Conservation (phyloP, 2,329 filamentous ascomycete genomes). For the Leptographium radiaticola region DNA sequence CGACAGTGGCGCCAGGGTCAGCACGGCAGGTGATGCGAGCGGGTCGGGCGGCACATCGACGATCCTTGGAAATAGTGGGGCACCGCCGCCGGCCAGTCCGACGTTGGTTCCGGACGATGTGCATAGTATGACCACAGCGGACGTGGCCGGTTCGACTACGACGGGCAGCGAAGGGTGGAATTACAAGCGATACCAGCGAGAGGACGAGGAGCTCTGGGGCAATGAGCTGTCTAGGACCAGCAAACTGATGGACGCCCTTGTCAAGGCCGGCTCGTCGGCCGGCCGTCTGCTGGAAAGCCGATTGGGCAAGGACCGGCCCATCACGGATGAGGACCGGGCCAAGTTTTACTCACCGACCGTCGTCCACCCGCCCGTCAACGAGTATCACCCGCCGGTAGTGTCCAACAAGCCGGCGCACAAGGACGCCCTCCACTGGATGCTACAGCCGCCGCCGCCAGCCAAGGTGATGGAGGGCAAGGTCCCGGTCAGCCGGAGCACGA, state of each 20-base stretch:
- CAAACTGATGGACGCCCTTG: slow-evolving; percentile 43
- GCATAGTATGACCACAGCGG: slow-evolving; percentile 24
- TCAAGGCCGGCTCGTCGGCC: slow-evolving; percentile 43
- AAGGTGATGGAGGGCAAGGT: slow-evolving; percentile 85
- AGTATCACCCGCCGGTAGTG: slow-evolving; percentile 74
- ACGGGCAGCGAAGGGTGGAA: slow-evolving; percentile 53
- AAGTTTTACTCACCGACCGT: slow-evolving; percentile 43
- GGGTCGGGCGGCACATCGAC: not conserved
- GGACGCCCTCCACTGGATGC: slow-evolving; percentile 76
- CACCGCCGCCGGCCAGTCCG: slow-evolving; percentile 19
- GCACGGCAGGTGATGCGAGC: not conserved
- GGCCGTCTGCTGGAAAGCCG: slow-evolving; percentile 39
- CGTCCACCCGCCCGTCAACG: slow-evolving; percentile 64
- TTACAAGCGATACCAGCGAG: slow-evolving; percentile 64
- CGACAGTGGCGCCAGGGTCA: slow-evolving; percentile 13
- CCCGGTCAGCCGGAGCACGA: slow-evolving; percentile 50
- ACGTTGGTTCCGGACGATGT: slow-evolving; percentile 35
- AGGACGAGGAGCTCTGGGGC: slow-evolving; percentile 82
- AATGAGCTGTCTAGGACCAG: slow-evolving; percentile 38
- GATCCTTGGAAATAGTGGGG: not conserved
- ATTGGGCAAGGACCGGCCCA: slow-evolving; percentile 31
- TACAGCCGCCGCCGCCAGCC: slow-evolving; percentile 80
- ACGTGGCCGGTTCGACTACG: slow-evolving; percentile 19
- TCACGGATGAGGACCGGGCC: slow-evolving; percentile 35
- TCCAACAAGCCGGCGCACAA: slow-evolving; percentile 57